phyloP scores from a whole-genome alignment of 352 stramenopile species.

The Phytopythium cucurbitacearum region DNA sequence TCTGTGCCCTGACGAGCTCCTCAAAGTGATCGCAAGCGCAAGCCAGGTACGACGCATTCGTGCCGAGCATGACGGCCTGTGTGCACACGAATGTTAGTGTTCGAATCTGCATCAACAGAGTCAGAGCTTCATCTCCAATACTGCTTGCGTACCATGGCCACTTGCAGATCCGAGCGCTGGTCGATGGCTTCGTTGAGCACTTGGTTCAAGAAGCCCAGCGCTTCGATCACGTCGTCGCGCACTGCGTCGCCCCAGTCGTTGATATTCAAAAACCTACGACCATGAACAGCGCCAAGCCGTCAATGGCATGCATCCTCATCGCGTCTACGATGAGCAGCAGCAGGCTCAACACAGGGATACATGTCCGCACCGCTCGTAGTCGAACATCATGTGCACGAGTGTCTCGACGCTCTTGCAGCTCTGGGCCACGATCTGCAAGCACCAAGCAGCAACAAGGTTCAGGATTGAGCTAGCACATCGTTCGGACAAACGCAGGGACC shows the following conservation, averaged over 20 bases:
- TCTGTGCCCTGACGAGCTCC: conserved; percentile 56
- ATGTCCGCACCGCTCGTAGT: conserved; percentile 51
- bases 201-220: conserved; percentile 59
- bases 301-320: neutral
- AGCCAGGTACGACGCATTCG: conserved; percentile 66
- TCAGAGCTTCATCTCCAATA: neutral
- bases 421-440: conserved; percentile 44
- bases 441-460: neutral
- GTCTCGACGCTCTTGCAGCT: conserved; percentile 58
- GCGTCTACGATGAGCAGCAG: no score
- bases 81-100: neutral
- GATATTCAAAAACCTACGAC: conserved; percentile 60
- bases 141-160: conserved; percentile 48
- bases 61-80: conserved; percentile 67
- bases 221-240: conserved; percentile 73
- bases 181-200: conserved; percentile 78
- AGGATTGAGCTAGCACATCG: neutral
- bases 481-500: conserved; percentile 11
- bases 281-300: neutral
- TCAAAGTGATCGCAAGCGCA: conserved; percentile 67
- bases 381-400: conserved; percentile 75
- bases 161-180: conserved; percentile 62
- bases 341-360: neutral
- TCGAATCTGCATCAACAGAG: neutral
- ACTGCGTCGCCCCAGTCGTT: conserved; percentile 76